Evolutionary conservation across 164 flowering plant genomes (phyloP).

Genomic region (Stephania cephalantha): DNA sequence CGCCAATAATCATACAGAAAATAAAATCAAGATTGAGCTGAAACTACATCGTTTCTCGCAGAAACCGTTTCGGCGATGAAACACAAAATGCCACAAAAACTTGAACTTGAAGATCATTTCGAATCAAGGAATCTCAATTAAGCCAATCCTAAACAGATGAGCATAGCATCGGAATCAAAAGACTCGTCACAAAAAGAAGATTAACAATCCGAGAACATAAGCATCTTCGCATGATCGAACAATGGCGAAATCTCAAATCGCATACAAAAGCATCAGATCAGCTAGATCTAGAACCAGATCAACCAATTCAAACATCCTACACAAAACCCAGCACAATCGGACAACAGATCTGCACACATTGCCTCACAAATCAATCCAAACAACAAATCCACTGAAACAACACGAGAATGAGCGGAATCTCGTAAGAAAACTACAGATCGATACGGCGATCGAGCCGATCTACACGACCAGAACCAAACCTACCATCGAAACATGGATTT

Average conservation of each 20-base stretch:
- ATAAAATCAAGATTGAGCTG: not conserved
- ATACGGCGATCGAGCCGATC: not conserved
- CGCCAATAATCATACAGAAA: not conserved
- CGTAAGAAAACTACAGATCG: not conserved
- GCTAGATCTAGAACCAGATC: not conserved
- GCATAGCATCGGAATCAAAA: not conserved
- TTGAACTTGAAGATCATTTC: not conserved
- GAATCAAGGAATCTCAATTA: not conserved
- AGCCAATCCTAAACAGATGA: not conserved
- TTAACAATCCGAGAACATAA: not conserved
- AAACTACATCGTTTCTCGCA: not conserved
- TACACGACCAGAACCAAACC: not conserved
- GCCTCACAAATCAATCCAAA: not conserved
- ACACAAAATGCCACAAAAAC: not conserved
- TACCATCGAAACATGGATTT: not conserved
- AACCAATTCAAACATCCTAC: not conserved
- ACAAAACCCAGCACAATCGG: not conserved
- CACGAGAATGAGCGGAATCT: not conserved
- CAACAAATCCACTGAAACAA: not conserved
- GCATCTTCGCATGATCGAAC: not conserved
- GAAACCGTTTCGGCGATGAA: not conserved
- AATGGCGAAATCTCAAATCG: not conserved
- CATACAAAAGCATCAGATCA: not conserved
- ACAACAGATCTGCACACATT: not conserved
- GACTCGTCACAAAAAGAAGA: not conserved